Base-by-base conservation (phyloP, 169 alveolate species). In the Plasmodium gallinaceum region DNA sequence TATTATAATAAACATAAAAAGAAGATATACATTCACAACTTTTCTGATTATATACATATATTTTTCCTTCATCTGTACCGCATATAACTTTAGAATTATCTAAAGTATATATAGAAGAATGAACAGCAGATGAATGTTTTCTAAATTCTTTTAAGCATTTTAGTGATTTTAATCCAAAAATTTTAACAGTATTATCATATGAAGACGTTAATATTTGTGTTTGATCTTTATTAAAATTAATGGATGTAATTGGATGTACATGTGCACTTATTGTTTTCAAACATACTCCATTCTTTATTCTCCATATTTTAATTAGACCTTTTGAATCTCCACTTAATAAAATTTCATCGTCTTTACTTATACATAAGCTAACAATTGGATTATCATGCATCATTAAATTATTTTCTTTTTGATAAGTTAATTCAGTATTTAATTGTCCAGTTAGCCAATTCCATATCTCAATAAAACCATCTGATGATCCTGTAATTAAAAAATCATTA, bases 401-500 rank as follows among this genome's bases (percentile, higher is more conserved):
- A 83, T 95, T 96, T 60, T 95, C 93, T 10, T 88, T 65, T 70
- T 96, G 98, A 90, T 94, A 96, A 42, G 22, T 73, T 71, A 96
- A 87, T 16, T 96, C 97, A 58, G 88, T 93, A 76, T 94, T 93
- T 58, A 96, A 89, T 39, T 73, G 66, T 18, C 96, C 98, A 16
- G 93, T 69, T 64, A 54, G 74, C 95, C 96, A 94, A 83, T 94
- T 93, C 98, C 98, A 96, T 60, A 96, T 95, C 75, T 96, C 98
- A 54, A 96, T 95, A 80, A 96, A 94, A 1, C 98, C 98, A 74
- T 96, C 98, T 46, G 95, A 92, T 2, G 97, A 93, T 66, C 98
- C 98, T 14, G 97, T 88, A 22, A 94, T 95, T 48, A 95, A 85
- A 65, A 92, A 91, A 86, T 94, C 97, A 43, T 96, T 96, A 26